Base-by-base conservation (phyloP, 495 filamentous ascomycete genomes). In the Xylaria nigripes region DNA sequence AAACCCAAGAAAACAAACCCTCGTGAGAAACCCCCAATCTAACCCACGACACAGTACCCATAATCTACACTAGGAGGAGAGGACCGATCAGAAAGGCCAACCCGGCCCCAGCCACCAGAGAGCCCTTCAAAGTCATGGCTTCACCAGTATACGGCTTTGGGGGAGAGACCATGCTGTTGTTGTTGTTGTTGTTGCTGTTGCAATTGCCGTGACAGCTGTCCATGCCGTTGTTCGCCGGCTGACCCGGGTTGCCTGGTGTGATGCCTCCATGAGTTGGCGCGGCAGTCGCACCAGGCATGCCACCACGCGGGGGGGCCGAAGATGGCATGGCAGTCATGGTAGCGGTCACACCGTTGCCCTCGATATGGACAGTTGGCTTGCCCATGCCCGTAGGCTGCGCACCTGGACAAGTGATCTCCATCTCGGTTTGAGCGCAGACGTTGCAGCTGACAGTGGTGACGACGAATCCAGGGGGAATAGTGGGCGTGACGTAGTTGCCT, bases 381-480 rank as follows among this genome's bases (percentile, higher is more conserved):
- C 61, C 61, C 7, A 51, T 24, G n/a, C 42, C 61, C 1, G 68
- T 70, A 41, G 61, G 63, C 15, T 62, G 48, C 13, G 61, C 66
- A 27, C 65, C 61, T 42, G 68, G 61, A 56, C 63, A 70, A 10
- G 70, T 72, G 55, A 72, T 68, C 9, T 60, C 61, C 24, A 68
- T 56, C 21, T 65, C 61, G 30, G 58, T 51, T 29, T 63, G 54
- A 21, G 62, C 49, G 48, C 68, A 68, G 56, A 41, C 53, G 21
- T 50, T 43, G 66, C 69, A 70, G 22, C 27, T 27, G 36, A 74
- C 70, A 3, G 66, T 70, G 24, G 66, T 72, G 29, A 66, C 65
- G 45, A 72, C 69, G 45, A 72, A 72, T 45, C 69, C 68, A 6
- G 70, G 69, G 23, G 68, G 70, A 4, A 66, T 55, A 6, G 50